These are phyloP conservation scores for Lactifluus piperatus DNA, from an alignment of 768 basidiomycete genomes.

Conservation along the genomic window DNA sequence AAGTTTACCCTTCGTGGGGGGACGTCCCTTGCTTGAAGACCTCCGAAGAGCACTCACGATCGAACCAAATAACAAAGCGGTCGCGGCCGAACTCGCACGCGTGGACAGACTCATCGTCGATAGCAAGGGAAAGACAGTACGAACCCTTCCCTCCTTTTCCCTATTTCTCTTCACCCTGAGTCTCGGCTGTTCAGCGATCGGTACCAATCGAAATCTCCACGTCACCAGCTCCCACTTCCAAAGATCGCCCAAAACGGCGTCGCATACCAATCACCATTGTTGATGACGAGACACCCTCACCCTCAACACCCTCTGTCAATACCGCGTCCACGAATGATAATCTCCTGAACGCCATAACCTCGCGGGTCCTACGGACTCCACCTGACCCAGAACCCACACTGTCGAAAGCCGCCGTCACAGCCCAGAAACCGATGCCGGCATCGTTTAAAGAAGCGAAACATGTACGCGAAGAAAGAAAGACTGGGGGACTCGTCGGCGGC, in stretches of 20 bases:
- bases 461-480: conserved; percentile 37
- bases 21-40: conserved; percentile 37
- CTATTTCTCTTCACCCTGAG: not conserved
- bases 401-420: conserved; percentile 15
- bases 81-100: conserved; percentile 53
- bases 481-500: conserved; percentile 43
- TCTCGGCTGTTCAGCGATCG: conserved; percentile 22
- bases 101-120: conserved; percentile 35
- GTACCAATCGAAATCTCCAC: conserved; percentile 21
- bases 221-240: conserved; percentile 5
- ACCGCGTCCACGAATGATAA: not conserved
- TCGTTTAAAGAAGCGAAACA: conserved; percentile 55
- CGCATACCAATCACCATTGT: conserved; percentile 59
- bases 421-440: conserved; percentile 17
- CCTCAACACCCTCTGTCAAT: not conserved
- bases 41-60: conserved; percentile 45
- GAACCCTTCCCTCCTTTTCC: not conserved
- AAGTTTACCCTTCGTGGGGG: not conserved
- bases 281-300: conserved; percentile 26
- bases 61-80: conserved; percentile 56
- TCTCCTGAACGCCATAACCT: conserved; percentile 18
- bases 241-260: conserved; percentile 32
- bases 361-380: conserved; percentile 11
- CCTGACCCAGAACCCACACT: conserved; percentile 5
- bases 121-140: conserved; percentile 27